A percentile compares a stretch with the other conserved stretches of the same genome.
Conservation (phyloP, 1,139 yeast genomes). For the Kodamaea suecica region DNA sequence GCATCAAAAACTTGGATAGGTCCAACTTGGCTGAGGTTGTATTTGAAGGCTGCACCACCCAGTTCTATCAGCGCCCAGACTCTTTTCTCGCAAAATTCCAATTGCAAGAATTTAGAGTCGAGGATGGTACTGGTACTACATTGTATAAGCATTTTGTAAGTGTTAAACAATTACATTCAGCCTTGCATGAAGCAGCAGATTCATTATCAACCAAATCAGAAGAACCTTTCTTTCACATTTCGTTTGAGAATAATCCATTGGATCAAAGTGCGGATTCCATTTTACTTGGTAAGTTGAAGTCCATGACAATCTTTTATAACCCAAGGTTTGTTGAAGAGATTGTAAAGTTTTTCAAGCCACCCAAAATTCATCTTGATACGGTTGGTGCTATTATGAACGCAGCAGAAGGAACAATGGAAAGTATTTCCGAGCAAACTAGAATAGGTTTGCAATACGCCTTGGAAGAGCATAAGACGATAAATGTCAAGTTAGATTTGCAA, state of each 20-base stretch:
- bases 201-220: constrained; percentile 7
- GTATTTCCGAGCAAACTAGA: constrained; percentile 83
- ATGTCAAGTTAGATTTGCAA: constrained; percentile 81
- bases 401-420: constrained; percentile 93
- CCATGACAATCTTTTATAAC: constrained; percentile 88
- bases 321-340: constrained; percentile 76
- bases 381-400: constrained; percentile 91
- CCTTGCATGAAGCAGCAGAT: constrained; percentile 18
- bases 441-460: constrained; percentile 90
- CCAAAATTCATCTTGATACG: constrained; percentile 80
- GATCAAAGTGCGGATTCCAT: constrained; percentile 81
- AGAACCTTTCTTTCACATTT: constrained; percentile 75
- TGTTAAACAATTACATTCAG: constrained; percentile 59
- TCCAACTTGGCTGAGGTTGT: constrained; percentile 68
- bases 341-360: constrained; percentile 76
- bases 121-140: constrained; percentile 76
- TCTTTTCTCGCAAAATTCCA: constrained; percentile 72
- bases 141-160: constrained; percentile 85
- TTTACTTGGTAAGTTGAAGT: constrained; percentile 68
- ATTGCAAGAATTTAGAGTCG: constrained; percentile 76
- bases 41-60: constrained; percentile 79
- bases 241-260: constrained; percentile 83
- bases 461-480: constrained; percentile 89
- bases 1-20: constrained; percentile 43
- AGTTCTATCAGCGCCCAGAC: constrained; percentile 73